Conservation (phyloP, 1,284 basidiomycete species). For the Pyrrhoderma lamaoense region DNA sequence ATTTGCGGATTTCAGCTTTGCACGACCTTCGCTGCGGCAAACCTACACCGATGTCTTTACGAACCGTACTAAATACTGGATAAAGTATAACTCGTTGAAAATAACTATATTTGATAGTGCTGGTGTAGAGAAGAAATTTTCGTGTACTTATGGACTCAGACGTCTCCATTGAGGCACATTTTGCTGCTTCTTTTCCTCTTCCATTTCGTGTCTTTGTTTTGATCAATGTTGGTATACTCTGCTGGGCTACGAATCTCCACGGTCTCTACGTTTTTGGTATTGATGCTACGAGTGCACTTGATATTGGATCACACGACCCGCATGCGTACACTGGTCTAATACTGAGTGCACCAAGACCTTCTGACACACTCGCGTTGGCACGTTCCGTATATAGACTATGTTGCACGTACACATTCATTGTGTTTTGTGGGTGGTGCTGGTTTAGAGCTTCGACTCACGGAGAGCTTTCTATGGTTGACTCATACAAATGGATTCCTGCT, state of each 20-base stretch:
- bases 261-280: constrained; percentile 68
- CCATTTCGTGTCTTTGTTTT: constrained; percentile 78
- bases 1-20: background rate
- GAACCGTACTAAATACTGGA: too few species aligned
- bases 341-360: constrained; percentile 30
- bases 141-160: background rate
- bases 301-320: constrained; percentile 37
- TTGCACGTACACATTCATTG: constrained; percentile 49
- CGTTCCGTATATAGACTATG: constrained; percentile 64
- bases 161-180: constrained; percentile 29
- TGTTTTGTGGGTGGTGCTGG: constrained; percentile 54
- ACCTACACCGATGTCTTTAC: too few species aligned
- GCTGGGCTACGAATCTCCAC: constrained; percentile 86
- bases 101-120: too few species aligned
- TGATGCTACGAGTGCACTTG: constrained; percentile 65
- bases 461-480: constrained; percentile 55
- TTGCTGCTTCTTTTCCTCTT: constrained; percentile 63
- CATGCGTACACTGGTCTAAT: constrained; percentile 26
- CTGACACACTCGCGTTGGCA: constrained; percentile 36
- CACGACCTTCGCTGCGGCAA: background rate
- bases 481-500: constrained; percentile 69
- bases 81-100: too few species aligned
- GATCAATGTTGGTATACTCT: constrained; percentile 61
- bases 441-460: constrained; percentile 57
- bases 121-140: too few species aligned